Evolutionary conservation across 371 early-diverging fungal species (phyloP), one percentile per base, ranked within the genome.

Genomic region (Mucor piriformis): DNA sequence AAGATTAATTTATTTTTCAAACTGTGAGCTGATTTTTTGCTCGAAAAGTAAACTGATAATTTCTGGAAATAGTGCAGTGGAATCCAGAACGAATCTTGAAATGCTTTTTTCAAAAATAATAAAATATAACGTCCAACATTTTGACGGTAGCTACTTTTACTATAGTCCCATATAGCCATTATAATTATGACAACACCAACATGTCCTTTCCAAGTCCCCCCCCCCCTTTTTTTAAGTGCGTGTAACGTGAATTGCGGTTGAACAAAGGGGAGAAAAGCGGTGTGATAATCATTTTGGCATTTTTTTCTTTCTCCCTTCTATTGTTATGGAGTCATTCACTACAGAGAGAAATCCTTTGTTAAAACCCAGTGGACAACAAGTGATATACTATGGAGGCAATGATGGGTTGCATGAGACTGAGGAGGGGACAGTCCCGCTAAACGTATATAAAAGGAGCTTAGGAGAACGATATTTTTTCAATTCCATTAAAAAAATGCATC

Each of bases 401-500:
- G 46, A 44, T 7, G 21, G 23, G 15, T 12, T 55, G 55, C 55
- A 55, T 42, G 18, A 25, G 10, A 42, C 18, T 44, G 37, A 56
- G n/a, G 25, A 49, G 38, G 48, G 27, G 6, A 3, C 42, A 18
- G 42, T 42, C 18, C n/a, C 13, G 6, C 35, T 15, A 10, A 38
- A 53, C 38, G 18, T 18, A 20, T 42, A 42, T 42, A 53, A 54
- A 50, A 50, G 48, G 43, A 37, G n/a, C 27, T 21, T 24, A 58
- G 18, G 38, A 48, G 37, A 48, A 21, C 18, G 38, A 8, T 18
- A 24, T 6, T 18, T 18, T 5, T 23, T 21, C 12, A 13, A 6
- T 1, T 38, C 33, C 43, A 16, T 16, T 35, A 23, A 21, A 11
- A 44, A 52, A 35, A 59, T 52, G 47, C 34, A 27, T 32, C 38